Conservation (phyloP, 306 rosid species). For the Fagus sylvatica region DNA sequence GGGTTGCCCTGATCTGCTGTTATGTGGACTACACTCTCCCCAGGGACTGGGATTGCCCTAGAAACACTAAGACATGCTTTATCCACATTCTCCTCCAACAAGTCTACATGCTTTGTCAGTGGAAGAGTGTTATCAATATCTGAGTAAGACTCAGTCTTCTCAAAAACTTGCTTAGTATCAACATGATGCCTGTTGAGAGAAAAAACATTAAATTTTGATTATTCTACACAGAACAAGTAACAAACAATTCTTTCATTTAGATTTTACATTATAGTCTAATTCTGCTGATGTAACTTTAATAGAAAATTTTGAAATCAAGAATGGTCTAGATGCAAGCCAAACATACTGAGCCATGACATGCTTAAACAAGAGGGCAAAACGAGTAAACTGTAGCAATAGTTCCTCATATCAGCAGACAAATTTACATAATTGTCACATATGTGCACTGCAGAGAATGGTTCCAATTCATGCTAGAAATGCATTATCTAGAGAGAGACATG, state of each 20-base stretch:
- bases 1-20: constrained; percentile 60
- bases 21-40: constrained; percentile 79
- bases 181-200: constrained; percentile 69
- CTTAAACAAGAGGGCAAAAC: neutral
- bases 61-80: constrained; percentile 94
- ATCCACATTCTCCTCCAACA: constrained; percentile 81
- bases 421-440: neutral
- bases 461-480: neutral
- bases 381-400: neutral
- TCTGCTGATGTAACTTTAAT: neutral
- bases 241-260: neutral
- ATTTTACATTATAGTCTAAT: neutral
- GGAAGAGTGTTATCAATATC: constrained; percentile 40
- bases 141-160: constrained; percentile 83
- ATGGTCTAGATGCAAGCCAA: neutral
- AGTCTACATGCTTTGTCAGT: constrained; percentile 84
- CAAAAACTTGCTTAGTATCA: constrained; percentile 71
- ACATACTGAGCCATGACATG: neutral
- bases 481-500: neutral
- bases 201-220: neutral
- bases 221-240: neutral
- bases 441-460: neutral
- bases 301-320: neutral
- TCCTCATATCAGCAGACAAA: no score
- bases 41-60: constrained; percentile 61